Conservation (phyloP, 768 basidiomycete species). For the Rhizopogon sp. region DNA sequence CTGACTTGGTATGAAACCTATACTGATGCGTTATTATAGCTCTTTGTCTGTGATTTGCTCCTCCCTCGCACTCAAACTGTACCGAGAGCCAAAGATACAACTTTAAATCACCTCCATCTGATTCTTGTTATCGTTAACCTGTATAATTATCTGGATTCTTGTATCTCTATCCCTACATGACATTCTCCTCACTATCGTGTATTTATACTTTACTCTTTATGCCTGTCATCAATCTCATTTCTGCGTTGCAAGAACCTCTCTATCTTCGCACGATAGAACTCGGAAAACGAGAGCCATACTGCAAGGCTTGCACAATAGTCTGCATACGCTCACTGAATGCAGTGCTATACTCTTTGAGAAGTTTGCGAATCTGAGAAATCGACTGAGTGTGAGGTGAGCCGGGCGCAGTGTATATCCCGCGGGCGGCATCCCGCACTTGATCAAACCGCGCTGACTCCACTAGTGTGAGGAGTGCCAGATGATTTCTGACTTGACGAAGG, state of each 20-base stretch:
- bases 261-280: slow-evolving; percentile 66
- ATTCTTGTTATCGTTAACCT: background rate
- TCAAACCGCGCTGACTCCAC: slow-evolving; percentile 82
- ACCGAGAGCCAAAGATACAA: slow-evolving; percentile 29
- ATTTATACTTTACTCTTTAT: background rate
- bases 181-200: background rate
- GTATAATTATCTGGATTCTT: too few species aligned
- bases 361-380: slow-evolving; percentile 54
- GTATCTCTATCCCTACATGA: too few species aligned
- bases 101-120: background rate
- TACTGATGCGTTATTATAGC: slow-evolving; percentile 23
- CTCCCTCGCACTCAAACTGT: slow-evolving; percentile 50
- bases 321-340: slow-evolving; percentile 76
- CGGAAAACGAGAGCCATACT: slow-evolving; percentile 75
- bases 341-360: slow-evolving; percentile 65
- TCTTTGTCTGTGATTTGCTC: slow-evolving; percentile 61
- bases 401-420: slow-evolving; percentile 61
- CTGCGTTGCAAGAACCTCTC: slow-evolving; percentile 28
- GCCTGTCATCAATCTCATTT: slow-evolving; percentile 11
- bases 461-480: slow-evolving; percentile 38
- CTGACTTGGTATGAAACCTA: background rate
- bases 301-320: slow-evolving; percentile 68
- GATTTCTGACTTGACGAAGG: background rate
- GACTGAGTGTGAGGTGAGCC: slow-evolving; percentile 29
- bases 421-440: slow-evolving; percentile 55